These are phyloP conservation scores for Psilocybe cyanescens DNA, from an alignment of 768 basidiomycete species.

Conservation along the genomic window DNA sequence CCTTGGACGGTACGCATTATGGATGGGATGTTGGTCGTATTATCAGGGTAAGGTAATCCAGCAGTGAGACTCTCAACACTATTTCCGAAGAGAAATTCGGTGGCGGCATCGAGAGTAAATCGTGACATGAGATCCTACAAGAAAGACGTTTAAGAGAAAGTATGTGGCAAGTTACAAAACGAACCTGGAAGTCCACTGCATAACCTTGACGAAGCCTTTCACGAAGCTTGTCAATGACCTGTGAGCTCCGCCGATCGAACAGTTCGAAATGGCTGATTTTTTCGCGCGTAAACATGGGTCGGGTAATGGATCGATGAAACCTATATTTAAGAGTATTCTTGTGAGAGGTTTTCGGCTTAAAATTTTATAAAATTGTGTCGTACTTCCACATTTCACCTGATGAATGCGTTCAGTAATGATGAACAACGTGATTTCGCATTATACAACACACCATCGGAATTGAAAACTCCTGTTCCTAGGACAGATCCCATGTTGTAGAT, in stretches of 20 bases:
- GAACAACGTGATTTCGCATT: not conserved
- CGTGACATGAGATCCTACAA: conserved; percentile 57
- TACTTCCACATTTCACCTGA: conserved; percentile 44
- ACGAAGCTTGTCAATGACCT: conserved; percentile 46
- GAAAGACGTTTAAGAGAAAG: not conserved
- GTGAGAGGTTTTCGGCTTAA: not conserved
- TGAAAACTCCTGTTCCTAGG: conserved; percentile 70
- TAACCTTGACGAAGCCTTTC: conserved; percentile 51
- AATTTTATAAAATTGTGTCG: conserved; percentile 1
- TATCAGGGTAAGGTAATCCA: conserved; percentile 56
- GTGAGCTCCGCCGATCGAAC: conserved; percentile 59
- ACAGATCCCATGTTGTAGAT: conserved; percentile 47
- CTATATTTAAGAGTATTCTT: conserved; percentile 23
- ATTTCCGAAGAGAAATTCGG: conserved; percentile 67
- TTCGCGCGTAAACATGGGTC: conserved; percentile 67
- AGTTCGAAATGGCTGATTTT: conserved; percentile 62
- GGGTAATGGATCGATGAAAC: conserved; percentile 67
- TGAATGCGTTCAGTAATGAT: not conserved
- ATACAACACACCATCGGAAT: conserved; percentile 55
- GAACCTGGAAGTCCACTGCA: conserved; percentile 63
- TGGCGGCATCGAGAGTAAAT: conserved; percentile 69
- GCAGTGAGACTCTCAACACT: conserved; percentile 57
- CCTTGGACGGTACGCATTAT: conserved; percentile 27
- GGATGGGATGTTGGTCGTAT: conserved; percentile 29
- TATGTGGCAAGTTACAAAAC: not conserved